phyloP scores from a whole-genome alignment of 2,329 filamentous ascomycete genomes.

The Emergomyces orientalis region DNA sequence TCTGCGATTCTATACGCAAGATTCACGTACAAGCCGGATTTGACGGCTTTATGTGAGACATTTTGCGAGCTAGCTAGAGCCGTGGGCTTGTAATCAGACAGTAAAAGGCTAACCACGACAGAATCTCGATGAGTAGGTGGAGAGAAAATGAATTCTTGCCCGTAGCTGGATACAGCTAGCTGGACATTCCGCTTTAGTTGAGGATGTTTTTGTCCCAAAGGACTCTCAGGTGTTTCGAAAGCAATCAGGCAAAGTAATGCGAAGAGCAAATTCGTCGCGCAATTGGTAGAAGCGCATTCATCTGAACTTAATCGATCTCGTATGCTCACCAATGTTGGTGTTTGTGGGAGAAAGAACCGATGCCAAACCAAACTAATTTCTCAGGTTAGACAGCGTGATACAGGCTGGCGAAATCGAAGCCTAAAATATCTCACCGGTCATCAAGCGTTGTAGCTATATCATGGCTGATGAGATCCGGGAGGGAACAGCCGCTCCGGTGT shows the following conservation, averaged over 20 bases:
- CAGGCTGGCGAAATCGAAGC: neutral
- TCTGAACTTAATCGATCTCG: constrained; percentile 10
- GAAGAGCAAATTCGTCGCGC: constrained; percentile 16
- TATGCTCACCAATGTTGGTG: constrained; percentile 12
- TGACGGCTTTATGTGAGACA: constrained; percentile 13
- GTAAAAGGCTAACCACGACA: constrained; percentile 12
- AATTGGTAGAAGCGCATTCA: constrained; percentile 4
- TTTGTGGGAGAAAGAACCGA: constrained; percentile 13
- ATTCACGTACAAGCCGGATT: constrained; percentile 14
- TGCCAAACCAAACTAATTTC: constrained; percentile 15
- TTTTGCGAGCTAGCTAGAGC: constrained; percentile 14
- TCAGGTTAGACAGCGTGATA: neutral
- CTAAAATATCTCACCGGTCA: neutral
- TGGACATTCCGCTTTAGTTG: constrained; percentile 9
- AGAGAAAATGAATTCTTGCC: constrained; percentile 17
- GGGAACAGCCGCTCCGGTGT: neutral
- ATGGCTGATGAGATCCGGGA: constrained; percentile 7
- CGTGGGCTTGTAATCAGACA: constrained; percentile 16
- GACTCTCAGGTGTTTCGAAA: constrained; percentile 5
- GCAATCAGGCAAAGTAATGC: constrained; percentile 13
- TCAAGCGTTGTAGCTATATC: constrained; percentile 1
- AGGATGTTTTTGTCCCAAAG: neutral
- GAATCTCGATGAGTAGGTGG: constrained; percentile 15
- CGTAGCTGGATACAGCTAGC: constrained; percentile 14
- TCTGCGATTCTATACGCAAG: constrained; percentile 13